Conservation (phyloP, 2,329 filamentous ascomycete genomes). For the Nigrospora oryzae region DNA sequence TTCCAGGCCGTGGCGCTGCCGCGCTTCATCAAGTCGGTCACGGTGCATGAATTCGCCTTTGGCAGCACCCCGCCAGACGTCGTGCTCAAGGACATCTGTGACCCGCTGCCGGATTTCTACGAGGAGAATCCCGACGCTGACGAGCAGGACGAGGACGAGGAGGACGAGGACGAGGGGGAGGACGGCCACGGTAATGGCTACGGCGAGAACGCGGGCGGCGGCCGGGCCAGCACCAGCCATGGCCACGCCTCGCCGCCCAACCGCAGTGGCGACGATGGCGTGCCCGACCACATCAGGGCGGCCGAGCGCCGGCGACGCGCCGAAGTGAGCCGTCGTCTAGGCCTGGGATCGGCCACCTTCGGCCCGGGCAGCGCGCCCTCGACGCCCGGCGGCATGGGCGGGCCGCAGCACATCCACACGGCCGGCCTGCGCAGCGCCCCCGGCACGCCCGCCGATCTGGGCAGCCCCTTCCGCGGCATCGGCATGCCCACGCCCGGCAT, state of each 20-base stretch:
- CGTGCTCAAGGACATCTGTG: constrained; percentile 93
- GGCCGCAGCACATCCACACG: constrained; percentile 32
- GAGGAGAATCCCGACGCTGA: constrained; percentile 66
- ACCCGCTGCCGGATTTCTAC: constrained; percentile 94
- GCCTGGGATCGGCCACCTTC: background rate
- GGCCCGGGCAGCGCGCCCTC: background rate
- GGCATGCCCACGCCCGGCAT: constrained; percentile 52
- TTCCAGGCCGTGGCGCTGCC: constrained; percentile 89
- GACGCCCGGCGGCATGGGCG: constrained; percentile 5
- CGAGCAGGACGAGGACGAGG: constrained; percentile 43
- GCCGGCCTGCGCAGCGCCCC: constrained; percentile 20
- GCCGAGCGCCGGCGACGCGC: constrained; percentile 23
- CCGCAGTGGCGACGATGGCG: constrained; percentile 10
- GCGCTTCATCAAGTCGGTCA: constrained; percentile 93
- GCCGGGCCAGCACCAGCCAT: background rate
- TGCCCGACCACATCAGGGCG: constrained; percentile 23
- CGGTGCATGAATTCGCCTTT: constrained; percentile 90
- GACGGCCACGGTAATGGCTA: constrained; percentile 20
- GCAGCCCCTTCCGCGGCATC: constrained; percentile 45
- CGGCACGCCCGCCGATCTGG: constrained; percentile 33
- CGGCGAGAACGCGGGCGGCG: constrained; percentile 17
- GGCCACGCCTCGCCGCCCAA: background rate
- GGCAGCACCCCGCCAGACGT: constrained; percentile 75
- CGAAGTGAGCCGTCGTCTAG: constrained; percentile 20
- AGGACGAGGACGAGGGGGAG: constrained; percentile 29